These are phyloP conservation scores for Flaveria sonorensis DNA, from an alignment of 129 eudicot genomes.

Conservation along the genomic window DNA sequence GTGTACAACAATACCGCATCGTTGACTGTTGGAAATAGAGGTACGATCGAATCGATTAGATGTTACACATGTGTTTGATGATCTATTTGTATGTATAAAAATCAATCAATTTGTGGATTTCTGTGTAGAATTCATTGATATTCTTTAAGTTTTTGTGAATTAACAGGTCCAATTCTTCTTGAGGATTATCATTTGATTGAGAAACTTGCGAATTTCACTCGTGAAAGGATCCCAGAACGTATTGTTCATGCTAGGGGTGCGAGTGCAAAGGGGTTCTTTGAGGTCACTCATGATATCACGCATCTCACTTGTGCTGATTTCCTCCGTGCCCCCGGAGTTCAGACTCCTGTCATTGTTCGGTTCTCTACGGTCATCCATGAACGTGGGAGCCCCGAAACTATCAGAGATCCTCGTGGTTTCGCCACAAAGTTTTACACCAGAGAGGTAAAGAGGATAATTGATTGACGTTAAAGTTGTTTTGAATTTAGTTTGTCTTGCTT, in stretches of 20 bases:
- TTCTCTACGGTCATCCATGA: conserved; percentile 91
- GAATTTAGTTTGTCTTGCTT: background rate
- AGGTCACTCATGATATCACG: conserved; percentile 82
- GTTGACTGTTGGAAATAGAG: conserved; percentile 69
- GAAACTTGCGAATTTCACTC: conserved; percentile 74
- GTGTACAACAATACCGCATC: conserved; percentile 76
- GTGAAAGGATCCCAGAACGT: conserved; percentile 88
- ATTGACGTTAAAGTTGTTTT: background rate
- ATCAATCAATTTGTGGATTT: background rate
- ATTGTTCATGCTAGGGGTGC: conserved; percentile 94
- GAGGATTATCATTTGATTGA: conserved; percentile 93
- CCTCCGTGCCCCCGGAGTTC: conserved; percentile 82
- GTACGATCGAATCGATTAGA: conserved; percentile 24
- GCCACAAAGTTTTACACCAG: conserved; percentile 91
- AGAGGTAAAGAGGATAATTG: conserved; percentile 45
- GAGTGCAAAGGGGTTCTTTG: conserved; percentile 90
- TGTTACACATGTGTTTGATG: background rate
- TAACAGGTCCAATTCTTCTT: conserved; percentile 80
- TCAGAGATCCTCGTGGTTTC: conserved; percentile 84
- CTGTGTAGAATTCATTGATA: background rate
- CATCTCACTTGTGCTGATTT: conserved; percentile 87
- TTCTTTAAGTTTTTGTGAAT: background rate
- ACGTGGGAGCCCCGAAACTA: conserved; percentile 90
- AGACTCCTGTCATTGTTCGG: conserved; percentile 81
- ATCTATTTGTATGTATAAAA: background rate